phyloP scores from a whole-genome alignment of 2,329 filamentous ascomycete species.

The Biscogniauxia mediterranea region DNA sequence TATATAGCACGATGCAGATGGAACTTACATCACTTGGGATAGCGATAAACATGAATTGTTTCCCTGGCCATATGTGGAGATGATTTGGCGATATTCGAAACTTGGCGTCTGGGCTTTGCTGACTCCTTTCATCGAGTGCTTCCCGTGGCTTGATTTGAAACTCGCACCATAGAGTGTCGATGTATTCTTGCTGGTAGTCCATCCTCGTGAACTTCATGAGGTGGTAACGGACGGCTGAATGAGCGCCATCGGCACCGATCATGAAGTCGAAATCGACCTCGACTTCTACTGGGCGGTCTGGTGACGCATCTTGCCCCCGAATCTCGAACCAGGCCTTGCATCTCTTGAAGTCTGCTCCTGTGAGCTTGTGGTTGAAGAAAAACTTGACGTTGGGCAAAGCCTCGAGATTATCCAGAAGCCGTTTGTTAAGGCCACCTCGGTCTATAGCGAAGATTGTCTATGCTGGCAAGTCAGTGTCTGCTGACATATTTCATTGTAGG shows the following conservation, averaged over 20 bases:
- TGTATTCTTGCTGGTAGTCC: slow-evolving; percentile 91
- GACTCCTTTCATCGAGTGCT: slow-evolving; percentile 26
- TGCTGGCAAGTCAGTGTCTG: slow-evolving; percentile 4
- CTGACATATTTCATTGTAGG: neutral
- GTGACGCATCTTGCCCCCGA: slow-evolving; percentile 35
- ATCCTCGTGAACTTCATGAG: slow-evolving; percentile 93
- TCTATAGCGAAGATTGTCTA: slow-evolving; percentile 86
- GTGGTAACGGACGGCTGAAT: slow-evolving; percentile 87
- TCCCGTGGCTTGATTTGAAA: slow-evolving; percentile 70
- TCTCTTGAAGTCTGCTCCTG: slow-evolving; percentile 77
- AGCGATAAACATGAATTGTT: slow-evolving; percentile 97
- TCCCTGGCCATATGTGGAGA: slow-evolving; percentile 94
- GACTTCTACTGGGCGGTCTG: slow-evolving; percentile 63
- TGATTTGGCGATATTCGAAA: slow-evolving; percentile 90
- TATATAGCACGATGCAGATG: neutral
- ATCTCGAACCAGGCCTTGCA: slow-evolving; percentile 87
- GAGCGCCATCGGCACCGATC: slow-evolving; percentile 91
- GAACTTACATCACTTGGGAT: slow-evolving; percentile 67
- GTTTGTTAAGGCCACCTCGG: slow-evolving; percentile 76
- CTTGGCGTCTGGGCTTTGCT: slow-evolving; percentile 37
- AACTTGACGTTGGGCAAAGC: slow-evolving; percentile 84
- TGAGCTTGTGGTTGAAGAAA: slow-evolving; percentile 91
- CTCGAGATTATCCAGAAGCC: slow-evolving; percentile 79
- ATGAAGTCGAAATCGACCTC: slow-evolving; percentile 88
- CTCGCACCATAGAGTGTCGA: slow-evolving; percentile 96